Evolutionary conservation across 2,329 filamentous ascomycete species (phyloP), one percentile per base, ranked within the genome.

Genomic region (Gnomoniopsis sp.): DNA sequence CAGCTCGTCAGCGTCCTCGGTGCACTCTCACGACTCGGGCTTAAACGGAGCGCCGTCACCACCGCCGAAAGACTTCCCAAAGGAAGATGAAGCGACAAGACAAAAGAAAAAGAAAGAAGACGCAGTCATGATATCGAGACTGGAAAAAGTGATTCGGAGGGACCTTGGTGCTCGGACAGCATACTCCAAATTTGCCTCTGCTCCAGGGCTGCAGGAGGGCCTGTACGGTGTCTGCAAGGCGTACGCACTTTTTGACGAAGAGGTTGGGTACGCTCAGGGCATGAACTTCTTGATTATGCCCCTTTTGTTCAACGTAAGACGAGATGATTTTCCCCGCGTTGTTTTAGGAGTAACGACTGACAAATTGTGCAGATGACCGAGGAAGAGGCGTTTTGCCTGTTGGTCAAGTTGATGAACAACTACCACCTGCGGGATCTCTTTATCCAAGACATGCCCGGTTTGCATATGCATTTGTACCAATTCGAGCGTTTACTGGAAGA

Each of bases 231-330:
- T 99, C 38, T 99, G 95, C 78, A 99, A 98, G 74, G 93, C 95
- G 1, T 99, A 99, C 74, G 95, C 95, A 15, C 79, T 99, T 33
- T 98, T 93, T 66, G 95, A 99, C 68, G 92, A 96, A 68, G 89
- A 82, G 8, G 95, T 99, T 38, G 93, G 95, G 34, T 99, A 99
- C 72, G 93, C 96, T 0, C 95, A 99, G 73, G 95, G 95, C 70
- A 97, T 99, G 90, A 99, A 98, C 71, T 99, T 99, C 69, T 85
- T 99, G 60, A 90, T 92, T 51, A 98, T 98, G 92, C 95, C 96
- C 23, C 74, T 99, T 19, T 79, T 99, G 1, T 97, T 99, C 77
- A 98, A 97, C 71, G 88, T 90, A 76, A 79, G 87, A 33, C 3
- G 17, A 26, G 6, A 21, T 2, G 49, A 12, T 6, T 41, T 10